Base-by-base conservation (phyloP, 2,329 filamentous ascomycete species). In the Periconia sp. region DNA sequence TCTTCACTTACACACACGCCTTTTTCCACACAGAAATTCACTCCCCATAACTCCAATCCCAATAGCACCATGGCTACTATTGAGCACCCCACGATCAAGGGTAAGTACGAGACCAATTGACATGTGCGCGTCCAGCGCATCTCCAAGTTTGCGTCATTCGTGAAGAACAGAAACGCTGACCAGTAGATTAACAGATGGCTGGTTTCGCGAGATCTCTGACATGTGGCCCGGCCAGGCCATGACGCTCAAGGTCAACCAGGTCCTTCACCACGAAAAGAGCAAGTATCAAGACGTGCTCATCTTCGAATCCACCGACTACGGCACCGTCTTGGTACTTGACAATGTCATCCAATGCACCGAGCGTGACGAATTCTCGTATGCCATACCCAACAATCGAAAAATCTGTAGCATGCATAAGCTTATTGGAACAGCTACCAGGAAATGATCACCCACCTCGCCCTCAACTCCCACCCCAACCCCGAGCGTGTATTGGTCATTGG, bases 191-290 rank as follows among this genome's bases (percentile, higher is more conserved):
- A 48, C 66, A 96, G 94, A 97, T 96, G 94, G 93, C 81, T 99
- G 94, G 94, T 99, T 99, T 89, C 90, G 92, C 78, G 94, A 99
- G 82, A 92, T 96, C 80, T 96, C 90, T 68, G 82, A 94, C 74
- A 97, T 99, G 93, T 99, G 94, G 94, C 93, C 94, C 59, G 91
- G 94, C 76, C 94, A 97, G 82, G 94, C 94, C 76, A 97, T 97
- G 93, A 97, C 90, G 66, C 88, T 75, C 58, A 71, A 74, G 63
- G 94, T 99, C 79, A 93, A 99, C 77, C 91, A 97, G 83, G 88
- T 99, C 72, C 84, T 99, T 60, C 92, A 97, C 85, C 93, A 97
- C 83, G 94, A 99, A 83, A 97, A 97, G 86, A 94, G 90, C 83
- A 83, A 96, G 83, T 99, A 97, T 83, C 94, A 99, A 81, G 94